These are phyloP conservation scores for Quercus engelmannii DNA, from an alignment of 306 rosid genomes.

Conservation along the genomic window DNA sequence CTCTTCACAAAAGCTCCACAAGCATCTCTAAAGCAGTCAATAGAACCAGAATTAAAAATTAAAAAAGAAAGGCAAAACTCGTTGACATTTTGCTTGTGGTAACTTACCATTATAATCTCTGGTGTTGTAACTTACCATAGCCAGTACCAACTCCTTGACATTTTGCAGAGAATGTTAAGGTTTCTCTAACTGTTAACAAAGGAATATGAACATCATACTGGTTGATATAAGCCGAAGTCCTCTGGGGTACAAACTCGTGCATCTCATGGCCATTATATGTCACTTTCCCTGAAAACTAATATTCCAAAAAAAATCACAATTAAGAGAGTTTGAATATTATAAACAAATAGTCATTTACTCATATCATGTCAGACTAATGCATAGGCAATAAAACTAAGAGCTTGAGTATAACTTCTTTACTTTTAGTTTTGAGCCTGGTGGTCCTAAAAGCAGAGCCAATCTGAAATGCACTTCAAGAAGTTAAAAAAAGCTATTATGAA, in stretches of 20 bases:
- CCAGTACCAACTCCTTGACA: constrained; percentile 31
- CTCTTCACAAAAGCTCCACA: constrained; percentile 22
- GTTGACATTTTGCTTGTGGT: too few relatives aligned
- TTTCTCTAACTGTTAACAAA: constrained; percentile 29
- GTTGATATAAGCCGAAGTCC: constrained; percentile 25
- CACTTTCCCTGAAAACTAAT: constrained; percentile 2
- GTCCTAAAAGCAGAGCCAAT: constrained; percentile 18
- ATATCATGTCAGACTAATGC: too few relatives aligned
- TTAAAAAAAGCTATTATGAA: not conserved
- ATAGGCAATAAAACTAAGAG: too few relatives aligned
- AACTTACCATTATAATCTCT: not conserved
- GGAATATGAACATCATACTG: constrained; percentile 29
- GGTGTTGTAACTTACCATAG: constrained; percentile 15
- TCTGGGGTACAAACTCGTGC: constrained; percentile 27
- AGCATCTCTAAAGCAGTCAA: constrained; percentile 21
- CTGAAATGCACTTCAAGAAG: not conserved
- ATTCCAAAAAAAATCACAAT: not conserved
- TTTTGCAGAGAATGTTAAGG: constrained; percentile 32
- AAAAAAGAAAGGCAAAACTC: not conserved
- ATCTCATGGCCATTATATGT: constrained; percentile 32
- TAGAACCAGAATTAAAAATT: too few relatives aligned
- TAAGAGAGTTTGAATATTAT: not conserved
- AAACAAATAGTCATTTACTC: not conserved
- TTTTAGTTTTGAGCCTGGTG: constrained; percentile 14
- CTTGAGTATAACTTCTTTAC: not conserved